A percentile compares a stretch with the other conserved stretches of the same genome.
These are phyloP conservation scores for Phialemoniopsis sp. DNA, from an alignment of 2,329 filamentous ascomycete genomes.

Conservation along the genomic window DNA sequence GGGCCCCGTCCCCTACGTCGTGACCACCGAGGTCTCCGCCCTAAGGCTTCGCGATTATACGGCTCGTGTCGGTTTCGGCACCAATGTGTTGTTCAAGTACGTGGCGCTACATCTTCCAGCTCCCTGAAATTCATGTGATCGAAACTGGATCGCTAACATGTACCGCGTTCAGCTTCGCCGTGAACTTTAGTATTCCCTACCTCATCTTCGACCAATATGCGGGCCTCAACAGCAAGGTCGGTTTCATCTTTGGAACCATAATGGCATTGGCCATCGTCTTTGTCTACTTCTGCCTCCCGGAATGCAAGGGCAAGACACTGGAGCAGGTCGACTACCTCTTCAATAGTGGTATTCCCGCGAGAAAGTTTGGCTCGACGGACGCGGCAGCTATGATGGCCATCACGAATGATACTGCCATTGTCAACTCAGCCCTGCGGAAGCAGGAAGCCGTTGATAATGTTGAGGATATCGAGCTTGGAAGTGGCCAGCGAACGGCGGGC, in stretches of 20 bases:
- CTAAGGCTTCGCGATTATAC: slow-evolving; percentile 23
- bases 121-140: too few relatives aligned
- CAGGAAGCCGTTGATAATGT: too few relatives aligned
- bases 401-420: too few relatives aligned
- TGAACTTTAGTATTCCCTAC: slow-evolving; percentile 31
- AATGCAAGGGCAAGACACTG: slow-evolving; percentile 28
- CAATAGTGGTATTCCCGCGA: slow-evolving; percentile 8
- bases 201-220: slow-evolving; percentile 27
- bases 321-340: slow-evolving; percentile 30
- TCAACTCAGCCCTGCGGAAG: too few relatives aligned
- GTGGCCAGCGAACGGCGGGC: too few relatives aligned
- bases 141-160: too few relatives aligned
- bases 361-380: slow-evolving; percentile 11
- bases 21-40: slow-evolving; percentile 26
- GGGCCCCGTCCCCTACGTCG: slow-evolving; percentile 27
- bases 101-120: background rate
- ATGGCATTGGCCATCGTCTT: slow-evolving; percentile 15
- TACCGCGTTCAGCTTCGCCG: slow-evolving; percentile 16
- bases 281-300: slow-evolving; percentile 26
- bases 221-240: slow-evolving; percentile 25
- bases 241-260: slow-evolving; percentile 26
- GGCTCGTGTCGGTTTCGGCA: slow-evolving; percentile 16
- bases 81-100: slow-evolving; percentile 23
- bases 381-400: background rate
- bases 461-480: too few relatives aligned